Base-by-base conservation (phyloP, 768 basidiomycete species). In the Boletus reticuloceps region DNA sequence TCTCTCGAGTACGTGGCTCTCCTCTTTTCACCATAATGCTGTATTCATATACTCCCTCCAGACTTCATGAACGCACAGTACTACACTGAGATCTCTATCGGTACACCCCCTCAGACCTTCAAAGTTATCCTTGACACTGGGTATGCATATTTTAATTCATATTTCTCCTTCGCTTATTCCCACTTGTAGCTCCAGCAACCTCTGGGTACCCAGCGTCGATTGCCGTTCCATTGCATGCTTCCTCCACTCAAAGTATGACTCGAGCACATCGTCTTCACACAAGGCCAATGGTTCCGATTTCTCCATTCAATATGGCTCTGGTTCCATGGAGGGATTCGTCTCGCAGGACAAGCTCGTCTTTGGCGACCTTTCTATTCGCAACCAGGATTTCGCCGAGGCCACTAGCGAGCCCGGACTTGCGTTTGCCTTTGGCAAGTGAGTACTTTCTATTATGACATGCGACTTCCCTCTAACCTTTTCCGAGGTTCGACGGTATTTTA, bases 11-110 rank as follows among this genome's bases (percentile, higher is more conserved):
- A 39, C 13, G 61, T 13, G 0, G 3, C 6, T 11, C 3, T 16
- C 25, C 22, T 48, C 19, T 25, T 19, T 6, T 11, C 22, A 2
- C 32, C 43, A 13, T 22, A 32, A 29, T n/a, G 0, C 41, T 39
- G n/a, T 27, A 48, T 37, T 47, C 47, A 56, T 41, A 50, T 34
- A 6, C 20, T 34, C 25, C 34, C 51, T 20, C 17, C 53, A 97
- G 95, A 98, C 79, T 98, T 92, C 76, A 85, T 95, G 86, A 98
- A 98, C 70, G 95, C 97, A 36, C 95, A 99, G 72, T 98, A 99
- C 75, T 99, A 82, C 69, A 82, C 94, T 19, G 89, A 94, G 58
- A 96, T 98, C 56, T 68, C 77, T 1, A 70, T 98, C 51, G 96
- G 96, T 16, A 81, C 77, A 1, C 96, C 96, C 20, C 81, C 93